These are phyloP conservation scores for Hypoxylon sp. DNA, from an alignment of 2,329 filamentous ascomycete species.

Conservation along the genomic window DNA sequence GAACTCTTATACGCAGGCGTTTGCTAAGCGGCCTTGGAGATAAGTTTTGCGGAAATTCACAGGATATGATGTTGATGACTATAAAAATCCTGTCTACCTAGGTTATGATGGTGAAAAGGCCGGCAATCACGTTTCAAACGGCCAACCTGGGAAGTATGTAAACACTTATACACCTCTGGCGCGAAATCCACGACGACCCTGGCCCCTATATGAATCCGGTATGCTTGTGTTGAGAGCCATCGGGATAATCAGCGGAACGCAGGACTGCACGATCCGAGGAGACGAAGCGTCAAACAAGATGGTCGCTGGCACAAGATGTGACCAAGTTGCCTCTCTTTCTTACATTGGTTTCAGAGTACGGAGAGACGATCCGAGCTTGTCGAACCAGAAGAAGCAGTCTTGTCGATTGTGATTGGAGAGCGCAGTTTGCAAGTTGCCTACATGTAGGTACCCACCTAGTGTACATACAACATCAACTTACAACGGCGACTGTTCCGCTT, in stretches of 20 bases:
- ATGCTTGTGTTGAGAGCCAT: conserved; percentile 19
- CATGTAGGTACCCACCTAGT: no score
- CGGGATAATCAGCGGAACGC: neutral
- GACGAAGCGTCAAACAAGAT: neutral
- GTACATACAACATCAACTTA: no score
- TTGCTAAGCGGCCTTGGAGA: neutral
- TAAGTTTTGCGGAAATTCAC: neutral
- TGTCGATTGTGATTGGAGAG: conserved; percentile 7
- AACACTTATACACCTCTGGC: conserved; percentile 5
- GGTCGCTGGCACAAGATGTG: neutral
- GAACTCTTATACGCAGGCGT: neutral
- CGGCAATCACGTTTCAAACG: conserved; percentile 2
- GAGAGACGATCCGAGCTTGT: neutral
- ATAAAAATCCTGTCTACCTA: neutral
- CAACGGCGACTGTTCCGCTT: neutral
- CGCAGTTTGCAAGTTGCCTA: neutral
- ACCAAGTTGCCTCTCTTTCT: neutral
- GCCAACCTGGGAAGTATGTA: neutral
- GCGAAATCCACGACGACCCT: neutral
- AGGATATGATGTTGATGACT: neutral
- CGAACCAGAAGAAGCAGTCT: conserved; percentile 10
- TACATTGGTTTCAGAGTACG: neutral
- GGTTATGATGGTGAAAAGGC: neutral
- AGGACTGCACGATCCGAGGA: neutral
- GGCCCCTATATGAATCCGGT: conserved; percentile 4